These are phyloP conservation scores for Scenedesmus sp. DNA, from an alignment of 163 green algal species.

Conservation along the genomic window DNA sequence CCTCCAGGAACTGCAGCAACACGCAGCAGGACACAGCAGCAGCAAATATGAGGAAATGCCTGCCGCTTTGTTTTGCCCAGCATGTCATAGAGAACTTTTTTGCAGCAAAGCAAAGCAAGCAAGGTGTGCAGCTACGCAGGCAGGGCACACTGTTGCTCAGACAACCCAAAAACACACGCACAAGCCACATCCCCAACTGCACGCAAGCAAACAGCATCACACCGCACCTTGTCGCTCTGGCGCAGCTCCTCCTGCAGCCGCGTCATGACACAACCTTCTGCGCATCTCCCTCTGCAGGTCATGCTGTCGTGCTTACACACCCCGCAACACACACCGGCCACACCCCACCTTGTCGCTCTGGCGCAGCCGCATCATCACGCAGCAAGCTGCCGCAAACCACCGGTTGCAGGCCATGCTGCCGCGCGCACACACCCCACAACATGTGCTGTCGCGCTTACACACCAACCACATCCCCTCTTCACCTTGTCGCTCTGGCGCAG, in stretches of 20 bases:
- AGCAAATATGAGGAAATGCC: background rate
- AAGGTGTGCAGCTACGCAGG: background rate
- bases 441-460: too few relatives aligned
- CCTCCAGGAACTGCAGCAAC: constrained; percentile 6
- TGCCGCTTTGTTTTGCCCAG: background rate
- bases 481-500: background rate
- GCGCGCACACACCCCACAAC: too few relatives aligned
- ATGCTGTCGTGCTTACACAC: too few relatives aligned
- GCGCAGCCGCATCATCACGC: too few relatives aligned
- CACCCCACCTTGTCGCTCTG: too few relatives aligned
- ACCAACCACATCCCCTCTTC: background rate
- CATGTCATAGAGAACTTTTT: background rate
- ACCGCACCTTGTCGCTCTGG: background rate
- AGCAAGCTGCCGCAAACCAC: too few relatives aligned
- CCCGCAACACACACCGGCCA: too few relatives aligned
- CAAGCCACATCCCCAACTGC: background rate
- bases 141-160: background rate
- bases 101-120: background rate
- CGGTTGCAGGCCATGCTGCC: too few relatives aligned
- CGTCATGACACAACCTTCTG: too few relatives aligned
- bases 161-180: too few relatives aligned
- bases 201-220: background rate
- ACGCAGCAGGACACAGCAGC: background rate
- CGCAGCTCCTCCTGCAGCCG: background rate
- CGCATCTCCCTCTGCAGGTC: too few relatives aligned